A percentile compares a stretch with the other conserved stretches of the same genome.
phyloP scores from a whole-genome alignment of 73 alveolate species.

The Blepharisma japonicum region DNA sequence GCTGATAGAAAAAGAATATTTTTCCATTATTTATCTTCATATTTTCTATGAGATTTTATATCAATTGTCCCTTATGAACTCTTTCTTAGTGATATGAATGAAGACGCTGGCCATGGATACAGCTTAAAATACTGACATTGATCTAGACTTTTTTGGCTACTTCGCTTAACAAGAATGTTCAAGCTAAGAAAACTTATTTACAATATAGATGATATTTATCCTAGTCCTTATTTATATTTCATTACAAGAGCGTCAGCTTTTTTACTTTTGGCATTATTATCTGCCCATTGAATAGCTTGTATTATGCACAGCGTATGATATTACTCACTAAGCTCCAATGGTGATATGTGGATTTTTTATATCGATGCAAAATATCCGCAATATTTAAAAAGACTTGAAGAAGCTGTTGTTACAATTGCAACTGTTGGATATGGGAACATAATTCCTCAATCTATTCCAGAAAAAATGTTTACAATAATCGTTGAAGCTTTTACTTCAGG shows the following conservation, averaged over 20 bases:
- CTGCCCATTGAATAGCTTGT: constrained; percentile 65
- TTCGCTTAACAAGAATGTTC: constrained; percentile 56
- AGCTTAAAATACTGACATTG: constrained; percentile 36
- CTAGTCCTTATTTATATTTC: constrained; percentile 34
- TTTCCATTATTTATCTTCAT: constrained; percentile 42
- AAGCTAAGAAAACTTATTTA: constrained; percentile 57
- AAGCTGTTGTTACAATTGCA: constrained; percentile 68
- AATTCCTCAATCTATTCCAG: constrained; percentile 47
- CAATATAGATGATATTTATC: constrained; percentile 65
- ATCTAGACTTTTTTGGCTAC: constrained; percentile 47
- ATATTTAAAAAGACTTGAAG: constrained; percentile 60
- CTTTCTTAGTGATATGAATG: constrained; percentile 24
- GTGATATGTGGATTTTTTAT: constrained; percentile 36
- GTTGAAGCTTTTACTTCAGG: constrained; percentile 67
- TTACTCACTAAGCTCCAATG: constrained; percentile 11
- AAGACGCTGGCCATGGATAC: background rate
- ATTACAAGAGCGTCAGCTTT: background rate
- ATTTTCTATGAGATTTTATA: constrained; percentile 60
- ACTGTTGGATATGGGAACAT: constrained; percentile 80
- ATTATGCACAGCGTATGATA: constrained; percentile 47
- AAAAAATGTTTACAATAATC: constrained; percentile 46
- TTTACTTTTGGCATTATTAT: constrained; percentile 25
- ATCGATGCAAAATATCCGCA: constrained; percentile 14
- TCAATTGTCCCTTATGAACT: constrained; percentile 65
- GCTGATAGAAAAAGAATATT: constrained; percentile 49